Evolutionary conservation across 2,329 filamentous ascomycete genomes (phyloP).

Genomic region (Didymella exigua): DNA sequence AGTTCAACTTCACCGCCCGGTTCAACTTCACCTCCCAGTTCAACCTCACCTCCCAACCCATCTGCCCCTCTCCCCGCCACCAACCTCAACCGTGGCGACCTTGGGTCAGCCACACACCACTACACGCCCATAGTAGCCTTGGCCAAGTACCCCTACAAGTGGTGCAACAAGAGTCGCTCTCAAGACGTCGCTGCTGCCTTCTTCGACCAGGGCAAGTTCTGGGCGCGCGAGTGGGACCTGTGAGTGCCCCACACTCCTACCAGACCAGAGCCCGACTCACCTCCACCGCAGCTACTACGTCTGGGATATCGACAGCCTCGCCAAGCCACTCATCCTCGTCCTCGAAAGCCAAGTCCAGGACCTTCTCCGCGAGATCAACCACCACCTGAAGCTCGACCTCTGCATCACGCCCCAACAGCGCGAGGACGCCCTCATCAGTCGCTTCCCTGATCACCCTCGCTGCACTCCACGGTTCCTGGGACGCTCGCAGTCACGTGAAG

Average conservation of each 20-base stretch:
- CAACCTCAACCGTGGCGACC: slow-evolving; percentile 37
- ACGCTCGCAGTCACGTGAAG: slow-evolving; percentile 56
- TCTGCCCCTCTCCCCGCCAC: slow-evolving; percentile 18
- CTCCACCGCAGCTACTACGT: slow-evolving; percentile 66
- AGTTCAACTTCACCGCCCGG: neutral
- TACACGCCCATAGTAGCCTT: slow-evolving; percentile 57
- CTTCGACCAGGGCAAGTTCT: slow-evolving; percentile 65
- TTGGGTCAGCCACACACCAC: slow-evolving; percentile 40
- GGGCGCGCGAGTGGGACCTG: slow-evolving; percentile 74
- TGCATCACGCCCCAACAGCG: slow-evolving; percentile 62
- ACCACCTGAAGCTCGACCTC: slow-evolving; percentile 58
- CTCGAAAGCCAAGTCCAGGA: slow-evolving; percentile 67
- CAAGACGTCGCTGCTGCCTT: slow-evolving; percentile 59
- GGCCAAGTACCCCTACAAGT: slow-evolving; percentile 64
- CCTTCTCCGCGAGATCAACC: slow-evolving; percentile 70
- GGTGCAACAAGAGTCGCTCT: slow-evolving; percentile 56
- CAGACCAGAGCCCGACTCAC: slow-evolving; percentile 17
- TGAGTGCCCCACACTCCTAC: slow-evolving; percentile 56
- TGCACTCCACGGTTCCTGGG: slow-evolving; percentile 73
- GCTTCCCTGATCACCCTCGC: slow-evolving; percentile 65
- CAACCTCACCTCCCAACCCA: neutral
- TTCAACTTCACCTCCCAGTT: slow-evolving; percentile 2
- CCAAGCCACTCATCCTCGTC: slow-evolving; percentile 69
- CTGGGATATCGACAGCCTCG: slow-evolving; percentile 50
- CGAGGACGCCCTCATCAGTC: slow-evolving; percentile 63